Percentiles rank a stretch among this genome's conserved stretches.
phyloP scores from a whole-genome alignment of 345 rosid species.

The Gynandropsis gynandra region DNA sequence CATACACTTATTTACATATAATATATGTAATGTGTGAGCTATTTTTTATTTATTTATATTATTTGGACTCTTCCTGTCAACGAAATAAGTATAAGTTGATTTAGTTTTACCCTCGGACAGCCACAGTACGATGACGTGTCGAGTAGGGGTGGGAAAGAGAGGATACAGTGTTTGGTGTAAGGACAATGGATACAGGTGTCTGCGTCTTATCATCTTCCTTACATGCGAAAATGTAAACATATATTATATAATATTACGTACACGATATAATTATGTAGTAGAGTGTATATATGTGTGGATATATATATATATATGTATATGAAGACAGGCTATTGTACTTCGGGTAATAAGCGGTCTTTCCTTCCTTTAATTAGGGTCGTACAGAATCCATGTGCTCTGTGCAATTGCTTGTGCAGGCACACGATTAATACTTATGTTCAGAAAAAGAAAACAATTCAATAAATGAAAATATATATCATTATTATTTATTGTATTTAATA shows the following conservation, averaged over 20 bases:
- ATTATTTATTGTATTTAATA: too few species aligned
- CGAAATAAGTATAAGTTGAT: slow-evolving; percentile 21
- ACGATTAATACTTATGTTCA: slow-evolving; percentile 7
- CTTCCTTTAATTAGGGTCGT: slow-evolving; percentile 17
- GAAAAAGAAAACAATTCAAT: background rate
- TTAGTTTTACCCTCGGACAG: slow-evolving; percentile 11
- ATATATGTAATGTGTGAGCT: too few species aligned
- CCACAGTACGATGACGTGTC: slow-evolving; percentile 31
- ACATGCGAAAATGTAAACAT: background rate
- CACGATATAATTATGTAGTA: slow-evolving; percentile 1
- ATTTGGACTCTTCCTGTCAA: slow-evolving; percentile 11
- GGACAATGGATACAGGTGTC: slow-evolving; percentile 20
- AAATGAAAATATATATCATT: background rate
- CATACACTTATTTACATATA: background rate
- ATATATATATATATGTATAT: background rate
- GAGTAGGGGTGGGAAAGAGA: slow-evolving; percentile 12
- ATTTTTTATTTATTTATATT: slow-evolving; percentile 6
- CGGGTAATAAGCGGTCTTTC: slow-evolving; percentile 23
- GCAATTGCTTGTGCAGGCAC: slow-evolving; percentile 26
- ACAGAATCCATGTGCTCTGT: slow-evolving; percentile 35
- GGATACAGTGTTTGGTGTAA: slow-evolving; percentile 15
- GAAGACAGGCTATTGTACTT: slow-evolving; percentile 16
- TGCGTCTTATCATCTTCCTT: too few species aligned
- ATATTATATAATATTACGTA: background rate
- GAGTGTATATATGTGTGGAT: background rate